phyloP scores from a whole-genome alignment of 306 rosid genomes.

The Begonia masoniana region DNA sequence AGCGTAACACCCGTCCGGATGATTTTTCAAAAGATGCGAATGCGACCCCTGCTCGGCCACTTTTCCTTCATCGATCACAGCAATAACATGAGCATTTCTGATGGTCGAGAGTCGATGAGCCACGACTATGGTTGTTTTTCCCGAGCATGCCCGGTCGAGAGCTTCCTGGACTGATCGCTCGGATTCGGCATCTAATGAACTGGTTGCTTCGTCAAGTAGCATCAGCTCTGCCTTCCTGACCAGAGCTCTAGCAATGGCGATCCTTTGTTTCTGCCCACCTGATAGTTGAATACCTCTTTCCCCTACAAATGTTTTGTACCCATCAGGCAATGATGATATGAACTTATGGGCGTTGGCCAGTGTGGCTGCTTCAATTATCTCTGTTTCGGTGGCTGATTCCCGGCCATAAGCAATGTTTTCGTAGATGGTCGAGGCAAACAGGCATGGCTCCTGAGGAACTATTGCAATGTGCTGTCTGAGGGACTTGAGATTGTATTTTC shows the following conservation, averaged over 20 bases:
- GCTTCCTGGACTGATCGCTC: constrained; percentile 87
- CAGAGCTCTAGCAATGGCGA: constrained; percentile 77
- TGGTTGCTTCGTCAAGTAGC: constrained; percentile 90
- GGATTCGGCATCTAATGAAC: constrained; percentile 86
- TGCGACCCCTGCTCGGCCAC: constrained; percentile 91
- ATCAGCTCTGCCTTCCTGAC: constrained; percentile 62
- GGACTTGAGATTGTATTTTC: constrained; percentile 77
- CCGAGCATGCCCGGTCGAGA: constrained; percentile 53
- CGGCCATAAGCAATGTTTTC: constrained; percentile 84
- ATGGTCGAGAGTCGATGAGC: constrained; percentile 75
- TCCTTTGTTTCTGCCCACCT: constrained; percentile 83
- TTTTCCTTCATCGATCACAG: constrained; percentile 86
- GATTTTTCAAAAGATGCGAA: constrained; percentile 58
- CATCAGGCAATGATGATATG: constrained; percentile 57
- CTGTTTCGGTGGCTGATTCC: constrained; percentile 69
- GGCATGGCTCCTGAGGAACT: constrained; percentile 85
- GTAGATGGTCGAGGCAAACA: constrained; percentile 61
- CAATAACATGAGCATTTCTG: constrained; percentile 59
- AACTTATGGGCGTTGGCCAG: constrained; percentile 81
- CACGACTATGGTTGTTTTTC: constrained; percentile 70
- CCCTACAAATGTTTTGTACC: constrained; percentile 77
- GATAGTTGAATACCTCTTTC: constrained; percentile 85
- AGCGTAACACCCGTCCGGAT: constrained; percentile 65
- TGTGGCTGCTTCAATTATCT: constrained; percentile 73
- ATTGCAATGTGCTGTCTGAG: constrained; percentile 62